Conservation (phyloP, 2,329 filamentous ascomycete genomes). For the Colletotrichum sp. region DNA sequence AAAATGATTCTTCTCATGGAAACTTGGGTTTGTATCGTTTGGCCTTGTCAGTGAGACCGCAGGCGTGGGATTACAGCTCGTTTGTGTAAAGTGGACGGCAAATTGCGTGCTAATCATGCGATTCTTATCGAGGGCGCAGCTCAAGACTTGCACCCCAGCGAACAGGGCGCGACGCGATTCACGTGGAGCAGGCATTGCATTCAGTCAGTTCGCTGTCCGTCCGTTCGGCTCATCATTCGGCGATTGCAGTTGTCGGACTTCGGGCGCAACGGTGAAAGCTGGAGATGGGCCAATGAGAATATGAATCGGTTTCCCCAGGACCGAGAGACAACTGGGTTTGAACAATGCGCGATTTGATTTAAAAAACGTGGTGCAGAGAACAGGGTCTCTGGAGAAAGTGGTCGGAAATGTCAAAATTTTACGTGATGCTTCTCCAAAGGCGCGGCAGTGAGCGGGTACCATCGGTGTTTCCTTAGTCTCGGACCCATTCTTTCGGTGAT, state of each 20-base stretch:
- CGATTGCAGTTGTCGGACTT: background rate
- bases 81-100: background rate
- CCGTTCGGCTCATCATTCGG: background rate
- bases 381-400: constrained; percentile 13
- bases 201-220: background rate
- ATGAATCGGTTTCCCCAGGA: background rate
- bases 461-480: background rate
- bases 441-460: background rate
- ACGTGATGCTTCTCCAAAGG: constrained; percentile 4
- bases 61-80: background rate
- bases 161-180: background rate
- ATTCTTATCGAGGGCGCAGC: background rate
- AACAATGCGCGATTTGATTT: constrained; percentile 4
- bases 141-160: background rate
- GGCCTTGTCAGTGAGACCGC: too few species aligned
- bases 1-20: background rate
- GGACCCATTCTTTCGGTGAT: background rate
- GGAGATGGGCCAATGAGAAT: background rate
- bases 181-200: background rate
- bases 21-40: background rate
- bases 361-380: background rate
- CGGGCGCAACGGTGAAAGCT: background rate
- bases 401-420: background rate
- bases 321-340: background rate
- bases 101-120: background rate